phyloP scores from a whole-genome alignment of 495 filamentous ascomycete genomes.

The Daldinia childiae region DNA sequence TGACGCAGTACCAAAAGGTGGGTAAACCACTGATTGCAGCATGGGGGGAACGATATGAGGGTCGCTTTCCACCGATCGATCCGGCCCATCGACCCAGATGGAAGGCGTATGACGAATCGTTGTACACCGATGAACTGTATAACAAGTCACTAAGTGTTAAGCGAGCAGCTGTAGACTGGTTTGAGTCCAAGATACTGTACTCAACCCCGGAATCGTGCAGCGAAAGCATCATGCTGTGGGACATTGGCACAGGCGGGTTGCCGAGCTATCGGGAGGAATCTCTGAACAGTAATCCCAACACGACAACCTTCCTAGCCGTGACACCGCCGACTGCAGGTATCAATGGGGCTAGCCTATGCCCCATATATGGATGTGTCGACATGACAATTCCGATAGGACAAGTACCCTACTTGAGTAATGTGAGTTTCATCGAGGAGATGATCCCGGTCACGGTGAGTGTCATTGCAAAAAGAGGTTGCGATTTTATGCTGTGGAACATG shows the following conservation, averaged over 20 bases:
- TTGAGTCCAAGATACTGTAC: slow-evolving; percentile 48
- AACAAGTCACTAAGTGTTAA: slow-evolving; percentile 16
- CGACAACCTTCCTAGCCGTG: slow-evolving; percentile 48
- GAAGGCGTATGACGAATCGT: background rate
- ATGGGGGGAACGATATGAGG: background rate
- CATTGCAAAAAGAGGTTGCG: slow-evolving; percentile 52
- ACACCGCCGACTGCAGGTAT: slow-evolving; percentile 28
- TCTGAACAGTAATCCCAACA: slow-evolving; percentile 43
- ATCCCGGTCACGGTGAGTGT: slow-evolving; percentile 54
- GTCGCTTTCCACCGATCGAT: background rate
- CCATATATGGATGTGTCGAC: background rate
- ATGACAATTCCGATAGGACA: background rate
- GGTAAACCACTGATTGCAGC: background rate
- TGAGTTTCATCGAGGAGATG: slow-evolving; percentile 45
- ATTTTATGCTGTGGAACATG: slow-evolving; percentile 57
- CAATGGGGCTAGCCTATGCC: background rate
- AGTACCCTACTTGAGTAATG: background rate
- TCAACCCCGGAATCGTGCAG: slow-evolving; percentile 50
- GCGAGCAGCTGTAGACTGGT: slow-evolving; percentile 50
- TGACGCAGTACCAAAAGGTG: background rate
- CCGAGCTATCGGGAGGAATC: slow-evolving; percentile 50
- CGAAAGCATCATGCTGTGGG: slow-evolving; percentile 52
- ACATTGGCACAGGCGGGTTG: slow-evolving; percentile 55
- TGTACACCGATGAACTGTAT: background rate
- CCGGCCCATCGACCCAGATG: background rate